Percentiles rank a stretch among this genome's conserved stretches.
phyloP scores from a whole-genome alignment of 306 rosid genomes.

The barrel medic (Medicago truncatula) region MtrunA17r5.0-ANR NC_053047.1:6457001-6457500 shows the following conservation, averaged over 20 bases:
- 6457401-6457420: constrained; percentile 70
- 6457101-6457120: not conserved
- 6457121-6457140: not conserved
- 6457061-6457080: not conserved
- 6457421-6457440: constrained; percentile 47
- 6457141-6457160: not conserved
- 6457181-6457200: not conserved
- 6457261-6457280: not conserved
- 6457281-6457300: not conserved
- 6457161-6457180: not conserved
- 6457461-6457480: constrained; percentile 73
- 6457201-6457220: not conserved
- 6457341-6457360: not conserved
- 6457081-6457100: not conserved
- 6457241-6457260: not conserved
- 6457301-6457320: not conserved
- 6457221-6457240: not conserved
- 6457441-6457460: constrained; percentile 59
- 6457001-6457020: too few species aligned
- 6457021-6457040: too few species aligned
- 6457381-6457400: not conserved
- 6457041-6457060: not conserved
- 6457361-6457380: not conserved
- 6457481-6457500: constrained; percentile 26
- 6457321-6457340: not conserved